phyloP scores from a whole-genome alignment of 1,139 yeast genomes.

The Blastobotrys persicus region DNA sequence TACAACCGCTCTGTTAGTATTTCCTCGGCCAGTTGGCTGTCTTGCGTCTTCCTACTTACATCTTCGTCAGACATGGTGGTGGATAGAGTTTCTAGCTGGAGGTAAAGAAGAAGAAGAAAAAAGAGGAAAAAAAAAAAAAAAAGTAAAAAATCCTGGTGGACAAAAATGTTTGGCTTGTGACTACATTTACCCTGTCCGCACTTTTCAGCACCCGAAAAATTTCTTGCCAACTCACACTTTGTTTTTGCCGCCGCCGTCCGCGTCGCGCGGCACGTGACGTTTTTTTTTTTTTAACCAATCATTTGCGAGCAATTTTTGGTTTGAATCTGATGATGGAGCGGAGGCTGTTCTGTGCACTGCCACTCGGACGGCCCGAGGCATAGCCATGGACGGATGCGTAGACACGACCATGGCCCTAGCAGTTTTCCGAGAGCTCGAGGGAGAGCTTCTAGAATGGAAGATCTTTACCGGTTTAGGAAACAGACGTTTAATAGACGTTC shows the following conservation, averaged over 20 bases:
- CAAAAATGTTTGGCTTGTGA: not conserved
- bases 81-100: conserved; percentile 21
- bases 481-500: too few species aligned
- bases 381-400: too few species aligned
- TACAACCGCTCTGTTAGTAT: conserved; percentile 30
- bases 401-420: too few species aligned
- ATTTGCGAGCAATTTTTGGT: too few species aligned
- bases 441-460: too few species aligned
- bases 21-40: not conserved
- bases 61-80: conserved; percentile 31
- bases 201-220: conserved; percentile 6
- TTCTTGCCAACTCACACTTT: not conserved
- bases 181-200: not conserved
- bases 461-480: too few species aligned
- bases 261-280: not conserved
- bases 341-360: too few species aligned
- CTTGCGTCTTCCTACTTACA: conserved; percentile 20
- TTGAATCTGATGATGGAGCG: too few species aligned
- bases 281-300: conserved; percentile 5
- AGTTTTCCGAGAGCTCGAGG: too few species aligned
- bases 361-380: too few species aligned
- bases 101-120: conserved; percentile 14
- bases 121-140: conserved; percentile 10
- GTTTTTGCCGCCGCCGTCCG: conserved; percentile 2
- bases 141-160: conserved; percentile 9